phyloP scores from a whole-genome alignment of 805 yeast genomes.

The Candida insectalens region DNA sequence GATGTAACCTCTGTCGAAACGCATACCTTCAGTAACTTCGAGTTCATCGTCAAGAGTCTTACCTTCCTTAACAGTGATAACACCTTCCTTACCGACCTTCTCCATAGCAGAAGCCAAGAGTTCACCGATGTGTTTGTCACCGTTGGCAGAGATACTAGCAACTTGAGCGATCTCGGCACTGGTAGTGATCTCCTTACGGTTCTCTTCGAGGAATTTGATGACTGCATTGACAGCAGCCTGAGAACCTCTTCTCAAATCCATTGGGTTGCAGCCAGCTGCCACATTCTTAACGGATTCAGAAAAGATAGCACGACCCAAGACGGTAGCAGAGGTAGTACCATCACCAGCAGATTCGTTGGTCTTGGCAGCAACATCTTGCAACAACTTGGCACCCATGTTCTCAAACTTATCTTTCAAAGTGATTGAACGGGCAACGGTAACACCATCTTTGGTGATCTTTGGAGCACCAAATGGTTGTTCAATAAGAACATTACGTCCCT shows the following conservation, averaged over 20 bases:
- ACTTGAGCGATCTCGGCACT: constrained; percentile 95
- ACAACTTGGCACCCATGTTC: constrained; percentile 89
- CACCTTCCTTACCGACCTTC: constrained; percentile 98
- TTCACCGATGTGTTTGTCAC: constrained; percentile 86
- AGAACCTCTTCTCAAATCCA: constrained; percentile 95
- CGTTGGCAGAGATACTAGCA: constrained; percentile 96
- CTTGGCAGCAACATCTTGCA: constrained; percentile 95
- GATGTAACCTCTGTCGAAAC: constrained; percentile 94
- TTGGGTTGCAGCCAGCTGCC: constrained; percentile 98
- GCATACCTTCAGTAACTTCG: constrained; percentile 97
- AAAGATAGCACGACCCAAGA: constrained; percentile 89
- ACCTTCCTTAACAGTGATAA: constrained; percentile 94
- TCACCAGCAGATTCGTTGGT: constrained; percentile 98
- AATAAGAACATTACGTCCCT: constrained; percentile 93
- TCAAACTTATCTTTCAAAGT: constrained; percentile 83
- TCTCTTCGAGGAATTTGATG: constrained; percentile 68
- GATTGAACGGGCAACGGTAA: constrained; percentile 86
- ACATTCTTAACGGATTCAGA: constrained; percentile 93
- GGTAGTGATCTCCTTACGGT: constrained; percentile 90
- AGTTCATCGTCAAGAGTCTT: constrained; percentile 93
- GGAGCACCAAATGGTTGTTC: constrained; percentile 97
- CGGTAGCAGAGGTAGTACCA: constrained; percentile 97
- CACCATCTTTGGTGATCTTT: constrained; percentile 98
- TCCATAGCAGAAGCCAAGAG: constrained; percentile 94
- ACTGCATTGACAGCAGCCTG: constrained; percentile 96